These are phyloP conservation scores for Colletotrichum tamarilloi DNA, from an alignment of 2,329 filamentous ascomycete genomes.

Conservation along the genomic window DNA sequence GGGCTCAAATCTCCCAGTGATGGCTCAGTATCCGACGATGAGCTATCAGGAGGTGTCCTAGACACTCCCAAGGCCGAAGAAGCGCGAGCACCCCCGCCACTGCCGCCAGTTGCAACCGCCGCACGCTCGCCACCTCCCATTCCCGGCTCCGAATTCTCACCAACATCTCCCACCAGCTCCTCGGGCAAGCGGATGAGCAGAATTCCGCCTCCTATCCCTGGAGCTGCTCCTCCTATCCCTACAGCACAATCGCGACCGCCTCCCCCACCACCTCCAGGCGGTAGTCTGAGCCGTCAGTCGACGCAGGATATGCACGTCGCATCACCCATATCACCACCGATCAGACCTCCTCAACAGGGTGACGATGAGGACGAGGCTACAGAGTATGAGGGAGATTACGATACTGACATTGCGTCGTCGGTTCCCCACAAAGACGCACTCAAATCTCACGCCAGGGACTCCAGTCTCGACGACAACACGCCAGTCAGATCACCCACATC, in stretches of 20 bases:
- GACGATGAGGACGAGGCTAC: slow-evolving; percentile 81
- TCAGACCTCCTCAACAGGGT: slow-evolving; percentile 65
- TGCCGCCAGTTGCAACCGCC: slow-evolving; percentile 41
- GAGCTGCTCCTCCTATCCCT: slow-evolving; percentile 56
- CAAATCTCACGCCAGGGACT: slow-evolving; percentile 82
- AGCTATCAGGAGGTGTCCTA: slow-evolving; percentile 68
- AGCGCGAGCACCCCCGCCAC: slow-evolving; percentile 52
- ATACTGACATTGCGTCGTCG: slow-evolving; percentile 95
- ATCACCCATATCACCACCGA: slow-evolving; percentile 54
- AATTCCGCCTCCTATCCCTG: slow-evolving; percentile 70
- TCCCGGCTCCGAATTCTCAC: slow-evolving; percentile 53
- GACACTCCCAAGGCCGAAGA: slow-evolving; percentile 24
- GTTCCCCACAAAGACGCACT: slow-evolving; percentile 94
- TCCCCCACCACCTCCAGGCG: slow-evolving; percentile 72
- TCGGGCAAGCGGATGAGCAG: slow-evolving; percentile 67
- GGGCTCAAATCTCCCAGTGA: slow-evolving; percentile 70
- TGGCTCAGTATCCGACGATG: slow-evolving; percentile 90
- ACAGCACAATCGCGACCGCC: slow-evolving; percentile 70
- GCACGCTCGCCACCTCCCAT: slow-evolving; percentile 48
- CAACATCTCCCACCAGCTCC: slow-evolving; percentile 55
- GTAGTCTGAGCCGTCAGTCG: slow-evolving; percentile 64
- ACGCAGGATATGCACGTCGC: slow-evolving; percentile 64
- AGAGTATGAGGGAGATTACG: slow-evolving; percentile 97
- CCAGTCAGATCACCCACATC: slow-evolving; percentile 66
- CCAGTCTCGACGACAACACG: slow-evolving; percentile 78